Evolutionary conservation across 164 flowering plant genomes (phyloP).

Genomic region (Buxus sempervirens): DNA sequence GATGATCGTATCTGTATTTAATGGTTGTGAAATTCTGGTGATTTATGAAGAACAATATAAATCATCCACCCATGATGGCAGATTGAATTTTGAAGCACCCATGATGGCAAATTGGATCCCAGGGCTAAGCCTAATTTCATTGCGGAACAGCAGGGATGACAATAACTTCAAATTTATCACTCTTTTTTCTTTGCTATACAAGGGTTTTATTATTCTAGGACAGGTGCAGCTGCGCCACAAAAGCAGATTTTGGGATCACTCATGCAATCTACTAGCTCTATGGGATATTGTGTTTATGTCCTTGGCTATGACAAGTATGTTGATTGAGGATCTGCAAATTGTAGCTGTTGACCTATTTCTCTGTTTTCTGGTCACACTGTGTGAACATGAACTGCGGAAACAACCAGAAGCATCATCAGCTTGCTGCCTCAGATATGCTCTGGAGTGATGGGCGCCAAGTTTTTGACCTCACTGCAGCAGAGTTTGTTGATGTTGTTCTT

Average conservation of each 20-base stretch:
- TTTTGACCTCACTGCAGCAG: constrained; percentile 43
- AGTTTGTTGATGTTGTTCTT: constrained; percentile 31
- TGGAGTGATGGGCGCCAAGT: constrained; percentile 83
- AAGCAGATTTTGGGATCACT: not conserved
- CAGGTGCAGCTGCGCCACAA: not conserved
- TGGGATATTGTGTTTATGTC: not conserved
- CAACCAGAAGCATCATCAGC: constrained; percentile 25
- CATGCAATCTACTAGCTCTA: not conserved
- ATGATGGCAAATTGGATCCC: not conserved
- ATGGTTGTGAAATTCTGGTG: not conserved
- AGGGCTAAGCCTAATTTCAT: constrained; percentile 1
- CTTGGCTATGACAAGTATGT: constrained; percentile 4
- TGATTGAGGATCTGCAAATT: not conserved
- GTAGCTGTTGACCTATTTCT: not conserved
- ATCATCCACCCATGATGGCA: not conserved
- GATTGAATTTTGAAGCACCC: not conserved
- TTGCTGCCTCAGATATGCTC: constrained; percentile 85
- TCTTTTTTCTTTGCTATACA: not conserved
- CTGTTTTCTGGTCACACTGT: not conserved
- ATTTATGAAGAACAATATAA: too few species aligned
- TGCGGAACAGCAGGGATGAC: constrained; percentile 1
- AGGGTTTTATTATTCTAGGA: constrained; percentile 4
- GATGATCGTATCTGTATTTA: constrained; percentile 8
- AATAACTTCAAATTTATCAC: not conserved
- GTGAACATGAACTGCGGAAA: not conserved